These are phyloP conservation scores for Phycomyces blakesleeanus DNA, from an alignment of 192 early-diverging fungal genomes.

Conservation along the genomic window DNA sequence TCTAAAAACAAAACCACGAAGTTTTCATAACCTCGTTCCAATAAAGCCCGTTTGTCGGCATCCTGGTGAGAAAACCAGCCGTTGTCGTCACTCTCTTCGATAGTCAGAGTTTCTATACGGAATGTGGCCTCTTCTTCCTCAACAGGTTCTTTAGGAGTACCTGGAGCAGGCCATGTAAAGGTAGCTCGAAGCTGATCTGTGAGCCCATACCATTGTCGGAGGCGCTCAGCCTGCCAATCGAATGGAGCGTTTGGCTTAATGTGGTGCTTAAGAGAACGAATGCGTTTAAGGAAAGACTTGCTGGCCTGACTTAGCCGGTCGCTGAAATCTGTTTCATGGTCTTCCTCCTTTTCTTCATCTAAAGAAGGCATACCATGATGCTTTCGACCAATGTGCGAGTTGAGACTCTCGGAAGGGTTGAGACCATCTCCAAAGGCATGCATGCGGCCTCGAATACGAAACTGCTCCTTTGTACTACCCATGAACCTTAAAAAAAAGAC, in stretches of 20 bases:
- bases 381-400: not conserved
- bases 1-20: conserved; percentile 36
- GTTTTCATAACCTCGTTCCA: conserved; percentile 29
- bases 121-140: not conserved
- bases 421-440: conserved; percentile 8
- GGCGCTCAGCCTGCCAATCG: conserved; percentile 35
- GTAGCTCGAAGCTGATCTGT: conserved; percentile 28
- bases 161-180: conserved; percentile 14
- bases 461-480: conserved; percentile 33
- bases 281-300: conserved; percentile 15
- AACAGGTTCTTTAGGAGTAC: not conserved
- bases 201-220: conserved; percentile 22
- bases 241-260: not conserved
- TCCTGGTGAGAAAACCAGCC: conserved; percentile 11
- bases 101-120: conserved; percentile 8
- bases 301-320: not conserved
- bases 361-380: not conserved
- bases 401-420: not conserved
- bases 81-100: conserved; percentile 8
- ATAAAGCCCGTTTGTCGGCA: conserved; percentile 10
- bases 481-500: conserved; percentile 40
- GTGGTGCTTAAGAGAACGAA: not conserved
- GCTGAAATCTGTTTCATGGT: not conserved
- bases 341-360: not conserved
- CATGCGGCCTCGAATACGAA: conserved; percentile 32